Conservation (phyloP, 2,329 filamentous ascomycete genomes). For the Samsoniella hepiali region DNA sequence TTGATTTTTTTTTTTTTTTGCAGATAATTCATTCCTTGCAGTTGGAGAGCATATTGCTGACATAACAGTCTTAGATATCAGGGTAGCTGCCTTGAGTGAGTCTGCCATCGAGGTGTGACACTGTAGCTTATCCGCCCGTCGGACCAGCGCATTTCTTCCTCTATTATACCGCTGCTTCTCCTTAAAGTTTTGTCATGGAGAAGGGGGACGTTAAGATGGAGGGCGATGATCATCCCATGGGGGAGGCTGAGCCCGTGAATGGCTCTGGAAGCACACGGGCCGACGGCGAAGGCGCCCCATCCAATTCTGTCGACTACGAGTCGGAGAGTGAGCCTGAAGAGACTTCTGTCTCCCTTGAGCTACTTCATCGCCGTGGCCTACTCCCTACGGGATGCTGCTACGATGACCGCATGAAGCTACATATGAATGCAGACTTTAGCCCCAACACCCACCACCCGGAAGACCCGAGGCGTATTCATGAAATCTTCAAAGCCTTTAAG, state of each 20-base stretch:
- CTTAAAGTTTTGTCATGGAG: not conserved
- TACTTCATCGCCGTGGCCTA: conserved; percentile 44
- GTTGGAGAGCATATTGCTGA: not conserved
- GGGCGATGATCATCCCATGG: conserved; percentile 18
- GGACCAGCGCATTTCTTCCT: not conserved
- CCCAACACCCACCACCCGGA: conserved; percentile 83
- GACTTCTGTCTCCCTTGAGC: conserved; percentile 36
- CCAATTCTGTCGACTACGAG: conserved; percentile 33
- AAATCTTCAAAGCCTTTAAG: conserved; percentile 88
- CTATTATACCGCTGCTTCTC: not conserved
- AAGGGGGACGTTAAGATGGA: conserved; percentile 18
- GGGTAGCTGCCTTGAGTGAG: not conserved
- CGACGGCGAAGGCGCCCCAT: conserved; percentile 27
- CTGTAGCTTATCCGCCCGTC: not conserved
- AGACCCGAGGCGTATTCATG: conserved; percentile 86
- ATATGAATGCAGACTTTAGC: conserved; percentile 78
- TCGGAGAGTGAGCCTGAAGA: conserved; percentile 33
- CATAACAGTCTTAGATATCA: not conserved
- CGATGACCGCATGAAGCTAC: conserved; percentile 92
- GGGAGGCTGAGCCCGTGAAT: conserved; percentile 20
- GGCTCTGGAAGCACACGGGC: conserved; percentile 12
- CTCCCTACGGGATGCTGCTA: conserved; percentile 79
- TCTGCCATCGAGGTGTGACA: not conserved
- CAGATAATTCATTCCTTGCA: not conserved
- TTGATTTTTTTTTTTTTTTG: too few species aligned